Conservation (phyloP, 1,139 yeast species). For the Yamadazyma dushanensis region DNA sequence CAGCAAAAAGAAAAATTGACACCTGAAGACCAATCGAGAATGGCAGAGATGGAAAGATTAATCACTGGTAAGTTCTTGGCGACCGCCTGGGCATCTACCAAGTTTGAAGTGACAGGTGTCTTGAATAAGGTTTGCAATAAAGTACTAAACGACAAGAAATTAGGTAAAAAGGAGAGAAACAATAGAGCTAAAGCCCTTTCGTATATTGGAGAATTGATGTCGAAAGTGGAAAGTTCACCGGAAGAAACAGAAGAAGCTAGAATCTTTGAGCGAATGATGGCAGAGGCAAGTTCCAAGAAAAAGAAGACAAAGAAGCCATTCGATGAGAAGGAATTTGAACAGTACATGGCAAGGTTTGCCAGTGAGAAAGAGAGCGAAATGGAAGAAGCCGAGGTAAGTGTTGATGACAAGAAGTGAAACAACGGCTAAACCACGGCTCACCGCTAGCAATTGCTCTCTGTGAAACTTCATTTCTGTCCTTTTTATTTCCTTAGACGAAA, state of each 20-base stretch:
- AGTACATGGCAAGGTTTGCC: conserved; percentile 22
- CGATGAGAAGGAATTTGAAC: conserved; percentile 22
- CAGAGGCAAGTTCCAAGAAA: conserved; percentile 60
- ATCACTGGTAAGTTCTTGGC: conserved; percentile 74
- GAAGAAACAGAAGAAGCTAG: conserved; percentile 77
- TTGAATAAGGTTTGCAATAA: conserved; percentile 65
- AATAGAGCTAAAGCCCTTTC: conserved; percentile 62
- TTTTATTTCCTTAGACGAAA: not conserved
- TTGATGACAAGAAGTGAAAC: conserved; percentile 2
- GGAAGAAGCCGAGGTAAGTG: not conserved
- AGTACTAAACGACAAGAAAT: conserved; percentile 56
- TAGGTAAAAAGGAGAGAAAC: conserved; percentile 51
- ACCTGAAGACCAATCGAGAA: conserved; percentile 48
- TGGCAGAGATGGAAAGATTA: conserved; percentile 62
- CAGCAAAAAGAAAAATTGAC: conserved; percentile 31
- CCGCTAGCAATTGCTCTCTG: no score
- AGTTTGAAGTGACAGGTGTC: conserved; percentile 69
- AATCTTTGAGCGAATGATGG: conserved; percentile 75
- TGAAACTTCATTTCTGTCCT: no score
- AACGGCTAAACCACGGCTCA: no score
- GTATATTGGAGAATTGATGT: conserved; percentile 57
- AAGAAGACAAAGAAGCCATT: conserved; percentile 23
- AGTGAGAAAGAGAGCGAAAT: conserved; percentile 13
- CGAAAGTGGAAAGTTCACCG: conserved; percentile 55
- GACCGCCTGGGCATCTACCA: conserved; percentile 79